Conservation (phyloP, 192 early-diverging fungal species). For the Backusella psychrophila region DNA sequence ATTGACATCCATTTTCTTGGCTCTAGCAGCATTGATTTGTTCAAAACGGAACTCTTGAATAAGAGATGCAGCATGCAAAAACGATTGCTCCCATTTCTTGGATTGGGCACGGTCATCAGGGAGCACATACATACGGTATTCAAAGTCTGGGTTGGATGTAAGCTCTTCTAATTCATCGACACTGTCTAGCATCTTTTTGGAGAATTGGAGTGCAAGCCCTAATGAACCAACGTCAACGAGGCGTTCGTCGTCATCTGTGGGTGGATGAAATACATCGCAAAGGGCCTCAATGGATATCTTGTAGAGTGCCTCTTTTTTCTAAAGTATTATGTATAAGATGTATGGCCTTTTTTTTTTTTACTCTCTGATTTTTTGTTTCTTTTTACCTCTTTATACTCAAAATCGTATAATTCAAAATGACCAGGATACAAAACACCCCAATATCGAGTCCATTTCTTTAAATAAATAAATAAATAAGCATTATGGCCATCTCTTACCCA, state of each 20-base stretch:
- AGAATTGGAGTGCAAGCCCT: constrained; percentile 32
- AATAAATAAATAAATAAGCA: not conserved
- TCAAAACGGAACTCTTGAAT: constrained; percentile 18
- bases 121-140: constrained; percentile 29
- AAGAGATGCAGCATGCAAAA: constrained; percentile 15
- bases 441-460: constrained; percentile 33
- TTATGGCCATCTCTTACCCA: not conserved
- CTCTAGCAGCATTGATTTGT: not conserved
- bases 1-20: not conserved
- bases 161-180: not conserved
- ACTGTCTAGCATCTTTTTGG: not conserved
- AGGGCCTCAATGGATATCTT: constrained; percentile 16
- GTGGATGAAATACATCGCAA: constrained; percentile 25
- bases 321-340: not conserved
- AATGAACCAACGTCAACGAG: constrained; percentile 29
- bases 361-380: not conserved
- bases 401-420: constrained; percentile 33
- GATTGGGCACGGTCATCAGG: constrained; percentile 14
- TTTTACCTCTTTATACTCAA: constrained; percentile 36
- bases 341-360: not conserved
- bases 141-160: not conserved
- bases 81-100: constrained; percentile 26
- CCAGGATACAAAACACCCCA: constrained; percentile 24
- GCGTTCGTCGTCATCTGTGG: constrained; percentile 27
- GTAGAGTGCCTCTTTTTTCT: not conserved